These are phyloP conservation scores for Candida labiduridarum DNA, from an alignment of 1,139 yeast species.

Conservation along the genomic window DNA sequence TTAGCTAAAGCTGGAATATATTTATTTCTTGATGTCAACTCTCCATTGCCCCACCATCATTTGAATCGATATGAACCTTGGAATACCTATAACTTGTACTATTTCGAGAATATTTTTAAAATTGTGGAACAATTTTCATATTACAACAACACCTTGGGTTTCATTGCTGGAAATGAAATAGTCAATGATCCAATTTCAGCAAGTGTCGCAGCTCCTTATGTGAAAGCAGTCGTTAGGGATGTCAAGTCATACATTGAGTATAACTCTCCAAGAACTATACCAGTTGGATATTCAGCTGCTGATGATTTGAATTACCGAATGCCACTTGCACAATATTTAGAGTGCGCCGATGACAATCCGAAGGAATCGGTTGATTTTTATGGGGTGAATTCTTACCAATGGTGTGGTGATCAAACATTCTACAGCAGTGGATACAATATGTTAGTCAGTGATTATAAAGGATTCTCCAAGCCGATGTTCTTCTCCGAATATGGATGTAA, in stretches of 20 bases:
- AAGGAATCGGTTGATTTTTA: slow-evolving; percentile 80
- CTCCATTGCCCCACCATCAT: slow-evolving; percentile 78
- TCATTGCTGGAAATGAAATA: slow-evolving; percentile 93
- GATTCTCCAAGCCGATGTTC: slow-evolving; percentile 76
- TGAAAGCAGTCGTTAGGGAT: slow-evolving; percentile 81
- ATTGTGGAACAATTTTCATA: slow-evolving; percentile 81
- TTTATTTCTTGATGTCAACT: slow-evolving; percentile 85
- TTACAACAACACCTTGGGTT: slow-evolving; percentile 88
- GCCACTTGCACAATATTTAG: slow-evolving; percentile 77
- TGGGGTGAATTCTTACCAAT: slow-evolving; percentile 94
- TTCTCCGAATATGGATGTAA: slow-evolving; percentile 96
- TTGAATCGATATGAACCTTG: slow-evolving; percentile 88
- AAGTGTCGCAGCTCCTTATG: slow-evolving; percentile 62
- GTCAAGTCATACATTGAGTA: slow-evolving; percentile 66
- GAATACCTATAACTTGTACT: slow-evolving; percentile 70
- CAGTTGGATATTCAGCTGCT: slow-evolving; percentile 95
- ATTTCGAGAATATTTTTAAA: slow-evolving; percentile 74
- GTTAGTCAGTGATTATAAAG: slow-evolving; percentile 69
- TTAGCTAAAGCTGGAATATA: slow-evolving; percentile 92
- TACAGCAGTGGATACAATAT: slow-evolving; percentile 78
- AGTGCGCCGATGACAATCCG: slow-evolving; percentile 65
- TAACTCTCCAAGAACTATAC: slow-evolving; percentile 67
- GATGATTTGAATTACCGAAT: slow-evolving; percentile 80
- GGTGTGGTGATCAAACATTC: slow-evolving; percentile 94
- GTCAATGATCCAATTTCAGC: slow-evolving; percentile 83